A percentile compares a stretch with the other conserved stretches of the same genome.
These are phyloP conservation scores for Aegilops tauschii DNA, from an alignment of 176 grass and related monocot species.

Conservation along the genomic window DNA sequence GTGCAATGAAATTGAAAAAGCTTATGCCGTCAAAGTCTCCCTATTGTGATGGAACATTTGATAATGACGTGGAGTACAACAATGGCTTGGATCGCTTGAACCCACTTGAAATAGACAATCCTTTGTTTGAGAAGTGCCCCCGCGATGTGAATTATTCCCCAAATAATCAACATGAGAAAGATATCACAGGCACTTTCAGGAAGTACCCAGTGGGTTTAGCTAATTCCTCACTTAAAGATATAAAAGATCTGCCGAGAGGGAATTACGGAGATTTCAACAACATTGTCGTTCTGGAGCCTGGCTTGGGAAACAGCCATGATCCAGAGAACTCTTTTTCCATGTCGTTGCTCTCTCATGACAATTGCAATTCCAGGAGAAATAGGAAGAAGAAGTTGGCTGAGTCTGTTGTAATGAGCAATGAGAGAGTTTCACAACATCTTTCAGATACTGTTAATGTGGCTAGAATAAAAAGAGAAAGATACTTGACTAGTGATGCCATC, in stretches of 20 bases:
- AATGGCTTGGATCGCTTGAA: conserved; percentile 33
- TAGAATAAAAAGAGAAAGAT: conserved; percentile 26
- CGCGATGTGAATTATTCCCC: conserved; percentile 37
- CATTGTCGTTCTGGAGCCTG: conserved; percentile 56
- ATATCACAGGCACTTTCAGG: conserved; percentile 5
- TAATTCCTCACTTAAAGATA: conserved; percentile 35
- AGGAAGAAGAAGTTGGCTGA: conserved; percentile 29
- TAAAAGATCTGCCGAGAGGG: conserved; percentile 16
- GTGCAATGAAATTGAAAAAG: conserved; percentile 27
- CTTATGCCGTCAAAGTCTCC: conserved; percentile 39
- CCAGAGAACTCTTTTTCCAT: conserved; percentile 30
- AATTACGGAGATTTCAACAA: conserved; percentile 15
- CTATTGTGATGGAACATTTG: conserved; percentile 21
- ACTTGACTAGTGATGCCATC: background rate
- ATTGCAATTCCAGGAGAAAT: conserved; percentile 29
- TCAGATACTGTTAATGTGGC: conserved; percentile 7
- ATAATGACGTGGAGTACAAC: conserved; percentile 4
- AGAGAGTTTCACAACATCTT: conserved; percentile 23
- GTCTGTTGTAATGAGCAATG: conserved; percentile 28
- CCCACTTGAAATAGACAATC: conserved; percentile 54
- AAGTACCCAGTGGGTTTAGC: conserved; percentile 35
- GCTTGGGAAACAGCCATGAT: conserved; percentile 31
- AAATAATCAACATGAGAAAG: conserved; percentile 27
- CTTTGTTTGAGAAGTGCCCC: conserved; percentile 59
- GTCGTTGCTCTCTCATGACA: conserved; percentile 22